These are phyloP conservation scores for Entomortierella beljakovae DNA, from an alignment of 192 early-diverging fungal species.

Conservation along the genomic window DNA sequence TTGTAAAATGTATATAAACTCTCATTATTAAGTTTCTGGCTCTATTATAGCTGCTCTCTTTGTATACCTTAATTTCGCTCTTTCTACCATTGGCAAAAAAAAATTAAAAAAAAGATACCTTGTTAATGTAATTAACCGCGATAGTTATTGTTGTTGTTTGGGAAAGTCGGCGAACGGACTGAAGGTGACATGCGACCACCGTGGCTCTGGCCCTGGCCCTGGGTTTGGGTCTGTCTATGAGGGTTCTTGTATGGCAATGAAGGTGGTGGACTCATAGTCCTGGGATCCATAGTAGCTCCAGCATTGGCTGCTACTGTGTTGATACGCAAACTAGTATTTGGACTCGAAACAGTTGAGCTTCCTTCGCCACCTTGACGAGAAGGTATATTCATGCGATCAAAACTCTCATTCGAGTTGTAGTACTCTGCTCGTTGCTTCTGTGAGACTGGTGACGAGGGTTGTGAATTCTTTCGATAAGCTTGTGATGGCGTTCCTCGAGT, in stretches of 20 bases:
- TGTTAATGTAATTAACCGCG: too few relatives aligned
- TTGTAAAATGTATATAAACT: too few relatives aligned
- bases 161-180: constrained; percentile 1
- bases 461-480: constrained; percentile 8
- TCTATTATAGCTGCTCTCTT: too few relatives aligned
- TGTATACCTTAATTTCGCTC: too few relatives aligned
- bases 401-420: constrained; percentile 29
- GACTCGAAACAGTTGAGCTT: neutral
- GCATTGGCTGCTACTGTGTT: neutral
- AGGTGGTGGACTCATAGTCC: constrained; percentile 28
- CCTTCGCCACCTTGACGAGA: constrained; percentile 4
- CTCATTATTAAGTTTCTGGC: too few relatives aligned
- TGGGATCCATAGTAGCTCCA: neutral
- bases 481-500: constrained; percentile 16
- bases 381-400: constrained; percentile 19
- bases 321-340: constrained; percentile 8
- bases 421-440: neutral
- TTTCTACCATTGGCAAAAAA: too few relatives aligned
- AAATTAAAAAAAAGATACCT: too few relatives aligned
- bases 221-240: constrained; percentile 16
- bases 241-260: constrained; percentile 26
- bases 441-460: neutral
- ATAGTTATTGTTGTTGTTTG: neutral
- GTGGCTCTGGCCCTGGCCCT: too few relatives aligned
- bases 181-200: constrained; percentile 23